phyloP scores from a whole-genome alignment of 495 filamentous ascomycete species.

The Paragyromitra xinjiangensis region DNA sequence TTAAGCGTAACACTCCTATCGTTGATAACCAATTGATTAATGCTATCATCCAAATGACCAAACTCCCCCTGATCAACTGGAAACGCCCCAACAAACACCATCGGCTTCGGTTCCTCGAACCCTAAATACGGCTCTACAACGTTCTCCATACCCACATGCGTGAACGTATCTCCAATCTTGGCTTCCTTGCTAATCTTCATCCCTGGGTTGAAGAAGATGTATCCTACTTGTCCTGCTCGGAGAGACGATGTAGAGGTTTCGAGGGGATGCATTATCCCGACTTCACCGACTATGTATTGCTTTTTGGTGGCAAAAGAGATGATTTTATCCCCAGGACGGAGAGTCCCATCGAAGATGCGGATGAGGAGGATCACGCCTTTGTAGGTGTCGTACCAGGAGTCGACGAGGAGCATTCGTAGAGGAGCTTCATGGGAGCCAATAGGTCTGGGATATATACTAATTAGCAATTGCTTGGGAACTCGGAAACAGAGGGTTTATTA shows the following conservation, averaged over 20 bases:
- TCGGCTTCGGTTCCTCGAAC: constrained; percentile 96
- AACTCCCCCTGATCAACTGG: constrained; percentile 90
- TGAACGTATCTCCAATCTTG: constrained; percentile 94
- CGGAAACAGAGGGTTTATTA: constrained; percentile 60
- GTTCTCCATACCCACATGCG: constrained; percentile 80
- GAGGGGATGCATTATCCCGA: constrained; percentile 95
- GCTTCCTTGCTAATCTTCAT: constrained; percentile 97
- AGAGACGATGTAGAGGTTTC: constrained; percentile 81
- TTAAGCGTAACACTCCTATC: constrained; percentile 92
- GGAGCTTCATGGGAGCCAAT: constrained; percentile 64
- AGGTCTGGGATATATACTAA: constrained; percentile 48
- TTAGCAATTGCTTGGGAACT: neutral
- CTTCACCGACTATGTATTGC: constrained; percentile 92
- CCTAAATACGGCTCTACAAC: constrained; percentile 82
- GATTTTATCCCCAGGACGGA: constrained; percentile 82
- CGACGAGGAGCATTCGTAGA: constrained; percentile 85
- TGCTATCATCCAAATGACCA: constrained; percentile 87
- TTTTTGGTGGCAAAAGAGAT: constrained; percentile 84
- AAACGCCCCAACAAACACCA: constrained; percentile 96
- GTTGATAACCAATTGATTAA: constrained; percentile 91
- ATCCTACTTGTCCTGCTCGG: constrained; percentile 92
- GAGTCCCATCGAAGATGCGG: constrained; percentile 85
- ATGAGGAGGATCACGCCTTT: constrained; percentile 92
- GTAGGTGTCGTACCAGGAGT: constrained; percentile 97
- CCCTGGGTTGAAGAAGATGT: constrained; percentile 94